A percentile compares a stretch with the other conserved stretches of the same genome.
phyloP scores from a whole-genome alignment of 176 grass and related monocot species.

The Saccharum spontaneum region DNA sequence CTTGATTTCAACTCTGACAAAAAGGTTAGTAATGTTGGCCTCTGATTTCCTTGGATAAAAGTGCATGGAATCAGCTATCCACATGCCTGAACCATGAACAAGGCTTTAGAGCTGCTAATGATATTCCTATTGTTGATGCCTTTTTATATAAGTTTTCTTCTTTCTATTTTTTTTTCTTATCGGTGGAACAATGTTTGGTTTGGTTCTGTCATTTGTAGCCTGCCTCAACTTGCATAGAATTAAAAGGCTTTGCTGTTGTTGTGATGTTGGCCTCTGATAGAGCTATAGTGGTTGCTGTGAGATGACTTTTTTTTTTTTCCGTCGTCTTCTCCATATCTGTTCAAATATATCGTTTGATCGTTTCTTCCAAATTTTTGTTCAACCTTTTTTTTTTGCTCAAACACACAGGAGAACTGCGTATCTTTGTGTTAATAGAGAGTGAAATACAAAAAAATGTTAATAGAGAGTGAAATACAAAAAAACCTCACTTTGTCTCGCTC shows the following conservation, averaged over 20 bases:
- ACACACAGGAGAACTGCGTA: neutral
- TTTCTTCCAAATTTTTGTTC: neutral
- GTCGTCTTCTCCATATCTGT: neutral
- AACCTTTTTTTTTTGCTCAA: neutral
- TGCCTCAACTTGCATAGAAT: neutral
- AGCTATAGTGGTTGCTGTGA: conserved; percentile 17
- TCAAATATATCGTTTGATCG: neutral
- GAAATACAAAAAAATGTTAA: neutral
- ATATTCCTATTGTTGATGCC: neutral
- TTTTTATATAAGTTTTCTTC: neutral
- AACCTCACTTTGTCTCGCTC: neutral
- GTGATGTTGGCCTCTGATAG: conserved; percentile 23
- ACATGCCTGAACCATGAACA: neutral
- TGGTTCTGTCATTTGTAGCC: neutral
- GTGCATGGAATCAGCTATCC: neutral
- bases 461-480: neutral
- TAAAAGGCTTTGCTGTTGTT: neutral
- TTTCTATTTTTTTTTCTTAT: neutral
- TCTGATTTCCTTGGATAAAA: neutral
- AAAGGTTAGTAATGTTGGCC: conserved; percentile 55
- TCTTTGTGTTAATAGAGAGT: neutral
- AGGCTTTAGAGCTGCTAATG: neutral
- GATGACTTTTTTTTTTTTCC: conserved; percentile 14
- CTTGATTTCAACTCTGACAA: conserved; percentile 82
- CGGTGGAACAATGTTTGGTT: neutral